Percentiles rank a stretch among this genome's conserved stretches.
phyloP scores from a whole-genome alignment of 306 rosid species.

The Psophocarpus tetragonolobus region DNA sequence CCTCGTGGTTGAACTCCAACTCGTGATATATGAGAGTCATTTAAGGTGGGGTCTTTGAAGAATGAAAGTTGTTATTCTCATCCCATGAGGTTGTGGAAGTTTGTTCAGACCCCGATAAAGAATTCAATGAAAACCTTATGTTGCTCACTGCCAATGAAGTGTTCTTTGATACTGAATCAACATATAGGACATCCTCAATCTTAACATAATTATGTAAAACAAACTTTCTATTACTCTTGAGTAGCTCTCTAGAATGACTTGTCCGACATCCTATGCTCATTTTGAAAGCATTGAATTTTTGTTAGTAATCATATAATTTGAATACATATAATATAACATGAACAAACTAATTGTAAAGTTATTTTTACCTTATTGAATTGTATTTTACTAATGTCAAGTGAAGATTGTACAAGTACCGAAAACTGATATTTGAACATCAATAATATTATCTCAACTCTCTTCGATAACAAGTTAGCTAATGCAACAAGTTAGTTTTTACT shows the following conservation, averaged over 20 bases:
- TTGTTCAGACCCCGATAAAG: constrained; percentile 23
- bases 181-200: constrained; percentile 80
- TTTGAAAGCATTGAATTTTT: constrained; percentile 1
- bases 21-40: constrained; percentile 94
- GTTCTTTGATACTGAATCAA: constrained; percentile 50
- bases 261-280: constrained; percentile 82
- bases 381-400: constrained; percentile 90
- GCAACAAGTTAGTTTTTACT: no score
- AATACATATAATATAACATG: neutral
- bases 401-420: constrained; percentile 91
- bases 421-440: constrained; percentile 69
- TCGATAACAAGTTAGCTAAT: no score
- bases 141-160: constrained; percentile 30
- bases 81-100: constrained; percentile 36
- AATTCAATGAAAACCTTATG: constrained; percentile 39
- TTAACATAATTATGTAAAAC: constrained; percentile 71
- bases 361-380: constrained; percentile 67
- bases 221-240: constrained; percentile 94
- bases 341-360: neutral
- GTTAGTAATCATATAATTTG: neutral
- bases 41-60: constrained; percentile 44
- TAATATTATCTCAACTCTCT: constrained; percentile 82
- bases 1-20: constrained; percentile 51
- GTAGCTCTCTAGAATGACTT: constrained; percentile 89
- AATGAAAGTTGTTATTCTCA: constrained; percentile 9